Conservation (phyloP, 1,284 basidiomycete species). For the Singerocomus inundabilis region DNA sequence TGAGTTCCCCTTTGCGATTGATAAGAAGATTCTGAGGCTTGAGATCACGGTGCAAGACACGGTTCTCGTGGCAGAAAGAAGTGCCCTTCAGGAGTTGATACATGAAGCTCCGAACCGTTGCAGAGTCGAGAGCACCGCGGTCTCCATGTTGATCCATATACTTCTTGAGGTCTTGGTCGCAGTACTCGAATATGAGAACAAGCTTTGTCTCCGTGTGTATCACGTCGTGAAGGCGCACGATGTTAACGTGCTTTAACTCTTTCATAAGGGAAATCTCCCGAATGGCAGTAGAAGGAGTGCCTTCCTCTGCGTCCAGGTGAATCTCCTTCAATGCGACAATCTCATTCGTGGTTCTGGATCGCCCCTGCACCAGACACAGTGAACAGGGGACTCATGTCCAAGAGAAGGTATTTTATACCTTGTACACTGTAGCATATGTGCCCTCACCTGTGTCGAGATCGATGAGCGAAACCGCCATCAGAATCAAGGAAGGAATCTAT, state of each 20-base stretch:
- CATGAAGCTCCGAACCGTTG: conserved; percentile 96
- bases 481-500: conserved; percentile 3
- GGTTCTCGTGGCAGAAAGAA: conserved; percentile 98
- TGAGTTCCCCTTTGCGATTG: conserved; percentile 95
- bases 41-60: conserved; percentile 95
- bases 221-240: conserved; percentile 95
- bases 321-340: conserved; percentile 93
- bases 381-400: neutral
- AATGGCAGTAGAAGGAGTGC: conserved; percentile 92
- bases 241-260: conserved; percentile 93
- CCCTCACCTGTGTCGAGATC: conserved; percentile 59
- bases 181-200: conserved; percentile 98
- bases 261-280: conserved; percentile 97
- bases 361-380: conserved; percentile 52
- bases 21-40: conserved; percentile 98
- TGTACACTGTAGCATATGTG: conserved; percentile 89
- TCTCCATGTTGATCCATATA: conserved; percentile 99
- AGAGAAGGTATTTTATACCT: conserved; percentile 47
- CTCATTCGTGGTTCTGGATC: conserved; percentile 84
- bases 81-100: conserved; percentile 97
- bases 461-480: conserved; percentile 9
- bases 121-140: conserved; percentile 89
- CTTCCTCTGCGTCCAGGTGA: conserved; percentile 93
- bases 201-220: conserved; percentile 98
- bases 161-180: conserved; percentile 98